A percentile compares a stretch with the other conserved stretches of the same genome.
These are phyloP conservation scores for Zancudomyces culisetae DNA, from an alignment of 371 early-diverging fungal species.

Conservation along the genomic window DNA sequence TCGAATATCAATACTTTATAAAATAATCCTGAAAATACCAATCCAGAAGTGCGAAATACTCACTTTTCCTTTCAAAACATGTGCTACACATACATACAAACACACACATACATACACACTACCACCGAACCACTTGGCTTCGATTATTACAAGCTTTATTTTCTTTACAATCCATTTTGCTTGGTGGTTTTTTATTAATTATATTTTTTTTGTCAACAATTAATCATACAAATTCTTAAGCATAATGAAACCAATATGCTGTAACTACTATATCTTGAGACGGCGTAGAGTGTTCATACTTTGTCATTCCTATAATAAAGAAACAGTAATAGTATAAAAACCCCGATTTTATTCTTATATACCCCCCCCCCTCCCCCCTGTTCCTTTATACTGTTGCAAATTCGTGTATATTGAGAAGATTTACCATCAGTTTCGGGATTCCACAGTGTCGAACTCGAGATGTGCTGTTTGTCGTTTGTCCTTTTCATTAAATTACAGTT, in stretches of 20 bases:
- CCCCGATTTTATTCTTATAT: not conserved
- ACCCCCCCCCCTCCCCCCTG: not conserved
- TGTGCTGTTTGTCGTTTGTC: not conserved
- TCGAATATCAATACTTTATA: no score
- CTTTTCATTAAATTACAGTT: not conserved
- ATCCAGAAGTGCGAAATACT: no score
- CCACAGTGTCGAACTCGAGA: not conserved
- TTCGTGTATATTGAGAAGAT: not conserved
- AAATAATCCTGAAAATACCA: no score
- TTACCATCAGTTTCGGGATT: conserved; percentile 1
- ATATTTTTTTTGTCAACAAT: no score
- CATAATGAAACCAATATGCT: conserved; percentile 4
- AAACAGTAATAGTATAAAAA: not conserved
- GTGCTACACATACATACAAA: no score
- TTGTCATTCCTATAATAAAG: not conserved
- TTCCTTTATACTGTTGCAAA: not conserved
- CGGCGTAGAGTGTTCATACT: conserved; percentile 2
- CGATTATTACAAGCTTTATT: no score
- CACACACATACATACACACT: no score
- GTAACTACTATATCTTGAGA: not conserved
- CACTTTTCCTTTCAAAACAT: no score
- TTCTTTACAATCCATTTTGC: no score
- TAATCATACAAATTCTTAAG: no score
- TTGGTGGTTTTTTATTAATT: no score
- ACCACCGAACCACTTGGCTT: no score